Percentiles rank a stretch among this genome's conserved stretches.
phyloP scores from a whole-genome alignment of 1,284 basidiomycete species.

The Dichomitus squalens region DNA sequence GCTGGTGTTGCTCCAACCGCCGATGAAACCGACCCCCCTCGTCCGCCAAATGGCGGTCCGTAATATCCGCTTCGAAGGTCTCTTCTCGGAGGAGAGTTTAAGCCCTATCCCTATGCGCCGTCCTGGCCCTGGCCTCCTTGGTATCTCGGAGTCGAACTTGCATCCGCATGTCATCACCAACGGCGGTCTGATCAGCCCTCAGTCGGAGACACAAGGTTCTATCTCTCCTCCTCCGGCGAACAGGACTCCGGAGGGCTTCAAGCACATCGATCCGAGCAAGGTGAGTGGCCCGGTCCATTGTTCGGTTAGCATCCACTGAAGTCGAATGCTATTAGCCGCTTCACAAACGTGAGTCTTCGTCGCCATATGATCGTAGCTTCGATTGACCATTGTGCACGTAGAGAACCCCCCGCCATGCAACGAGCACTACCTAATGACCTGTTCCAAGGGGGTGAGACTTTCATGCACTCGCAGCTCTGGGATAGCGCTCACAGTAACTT shows the following conservation, averaged over 20 bases:
- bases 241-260: constrained; percentile 13
- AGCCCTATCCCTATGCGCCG: constrained; percentile 39
- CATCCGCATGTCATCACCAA: constrained; percentile 30
- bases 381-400: constrained; percentile 27
- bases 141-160: constrained; percentile 17
- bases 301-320: background rate
- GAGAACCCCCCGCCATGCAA: constrained; percentile 80
- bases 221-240: constrained; percentile 19
- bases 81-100: constrained; percentile 60
- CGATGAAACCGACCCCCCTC: constrained; percentile 47
- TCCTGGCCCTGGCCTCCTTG: constrained; percentile 38
- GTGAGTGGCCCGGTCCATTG: constrained; percentile 19
- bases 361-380: background rate
- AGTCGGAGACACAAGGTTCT: constrained; percentile 33
- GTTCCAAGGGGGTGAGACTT: constrained; percentile 69
- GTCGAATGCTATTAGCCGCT: constrained; percentile 32
- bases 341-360: constrained; percentile 37
- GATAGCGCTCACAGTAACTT: background rate
- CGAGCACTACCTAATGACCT: constrained; percentile 76
- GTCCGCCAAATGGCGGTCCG: constrained; percentile 55
- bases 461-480: background rate
- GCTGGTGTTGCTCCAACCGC: constrained; percentile 59
- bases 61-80: constrained; percentile 55
- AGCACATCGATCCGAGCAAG: constrained; percentile 35
- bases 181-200: constrained; percentile 36